Conservation (phyloP, 2,329 filamentous ascomycete genomes). For the Stemphylium lycopersici region DNA sequence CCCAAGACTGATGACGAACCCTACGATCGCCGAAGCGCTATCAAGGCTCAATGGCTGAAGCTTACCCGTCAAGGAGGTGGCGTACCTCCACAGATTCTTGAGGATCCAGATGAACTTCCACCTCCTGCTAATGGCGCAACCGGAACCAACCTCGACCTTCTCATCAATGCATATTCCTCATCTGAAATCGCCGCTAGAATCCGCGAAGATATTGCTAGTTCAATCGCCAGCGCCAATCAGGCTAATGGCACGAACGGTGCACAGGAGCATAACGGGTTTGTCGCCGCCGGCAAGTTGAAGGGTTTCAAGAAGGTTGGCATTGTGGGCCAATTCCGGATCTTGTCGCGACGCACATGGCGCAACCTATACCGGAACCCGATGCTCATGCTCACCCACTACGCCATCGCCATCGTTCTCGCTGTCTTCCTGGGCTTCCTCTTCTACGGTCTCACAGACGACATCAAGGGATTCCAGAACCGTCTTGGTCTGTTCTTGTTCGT, state of each 20-base stretch:
- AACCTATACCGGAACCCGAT: conserved; percentile 98
- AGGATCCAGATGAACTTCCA: conserved; percentile 70
- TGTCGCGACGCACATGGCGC: conserved; percentile 91
- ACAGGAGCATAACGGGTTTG: conserved; percentile 57
- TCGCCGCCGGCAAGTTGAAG: conserved; percentile 68
- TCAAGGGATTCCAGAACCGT: conserved; percentile 96
- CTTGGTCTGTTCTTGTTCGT: conserved; percentile 98
- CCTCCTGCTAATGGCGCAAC: conserved; percentile 62
- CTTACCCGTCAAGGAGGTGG: conserved; percentile 61
- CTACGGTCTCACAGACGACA: conserved; percentile 94
- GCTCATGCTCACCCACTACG: conserved; percentile 98
- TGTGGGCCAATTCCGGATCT: conserved; percentile 81
- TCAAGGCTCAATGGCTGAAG: conserved; percentile 64
- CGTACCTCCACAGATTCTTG: conserved; percentile 66
- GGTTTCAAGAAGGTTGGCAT: conserved; percentile 85
- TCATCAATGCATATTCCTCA: conserved; percentile 75
- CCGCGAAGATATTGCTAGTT: conserved; percentile 77
- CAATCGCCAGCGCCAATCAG: conserved; percentile 67
- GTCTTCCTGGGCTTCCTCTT: conserved; percentile 95
- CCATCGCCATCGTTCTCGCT: conserved; percentile 91
- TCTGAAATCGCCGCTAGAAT: conserved; percentile 79
- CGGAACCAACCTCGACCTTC: conserved; percentile 79
- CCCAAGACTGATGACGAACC: conserved; percentile 68
- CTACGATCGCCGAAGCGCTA: conserved; percentile 57
- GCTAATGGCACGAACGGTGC: conserved; percentile 71